Base-by-base conservation (phyloP, 768 basidiomycete species). In the Amanita pseudoporphyria region DNA sequence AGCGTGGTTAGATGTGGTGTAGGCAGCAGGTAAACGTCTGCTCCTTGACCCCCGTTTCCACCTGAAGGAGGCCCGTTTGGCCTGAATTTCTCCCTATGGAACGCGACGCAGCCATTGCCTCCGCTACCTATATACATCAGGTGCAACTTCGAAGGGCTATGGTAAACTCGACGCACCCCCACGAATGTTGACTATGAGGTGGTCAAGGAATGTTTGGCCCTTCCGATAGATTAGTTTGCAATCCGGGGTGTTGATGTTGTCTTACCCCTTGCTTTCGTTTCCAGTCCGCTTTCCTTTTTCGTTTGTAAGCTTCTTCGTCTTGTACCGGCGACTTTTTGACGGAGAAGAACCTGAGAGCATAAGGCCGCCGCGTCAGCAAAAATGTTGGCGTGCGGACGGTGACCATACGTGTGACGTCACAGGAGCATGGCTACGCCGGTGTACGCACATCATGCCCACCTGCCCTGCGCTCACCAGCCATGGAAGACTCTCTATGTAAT, bases 51-150 rank as follows among this genome's bases (percentile, higher is more conserved):
- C 13, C 95, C 95, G 52, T 87, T 87, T 1, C 94, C 95, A 0
- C 95, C 95, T 9, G 92, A 94, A 0, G 95, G 92, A 1, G 93
- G 91, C 0, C 91, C 90, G 53, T 80, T 77, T 1, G 84, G 78
- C 50, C 79, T 79, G 65, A 77, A 91, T 60, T 90, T 89, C 67
- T 95, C 91, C 51, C 90, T 81, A 59, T 93, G 86, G 58, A 97
- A 96, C 5, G 95, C 93, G 19, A 86, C 89, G 54, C 92, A 89
- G 19, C 95, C 95, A 50, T 90, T 72, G 0, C 95, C 95, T 16
- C 94, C 94, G 58, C 76, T 81, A 13, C 92, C 93, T 87, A 57
- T n/a, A 35, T 28, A 6, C 18, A 39, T 33, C 37, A 51, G 35
- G 39, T 45, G 18, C 52, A 35, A 16, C 39, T 46, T 21, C 26